Conservation (phyloP, 768 basidiomycete species). For the Hericium rajendrae region DNA sequence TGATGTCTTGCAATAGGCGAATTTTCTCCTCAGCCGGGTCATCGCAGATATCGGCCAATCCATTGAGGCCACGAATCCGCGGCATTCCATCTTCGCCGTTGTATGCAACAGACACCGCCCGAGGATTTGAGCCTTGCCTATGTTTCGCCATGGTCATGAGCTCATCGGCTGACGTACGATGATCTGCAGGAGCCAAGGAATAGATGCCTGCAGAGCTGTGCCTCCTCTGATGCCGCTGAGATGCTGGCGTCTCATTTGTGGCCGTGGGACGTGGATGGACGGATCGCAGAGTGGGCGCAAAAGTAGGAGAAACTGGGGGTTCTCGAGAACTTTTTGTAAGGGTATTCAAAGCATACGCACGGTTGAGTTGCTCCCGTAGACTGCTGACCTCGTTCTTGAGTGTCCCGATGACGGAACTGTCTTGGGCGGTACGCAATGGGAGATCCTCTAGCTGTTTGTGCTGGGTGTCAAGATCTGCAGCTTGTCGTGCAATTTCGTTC, state of each 20-base stretch:
- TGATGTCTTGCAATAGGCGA: conserved; percentile 81
- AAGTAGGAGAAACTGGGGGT: conserved; percentile 78
- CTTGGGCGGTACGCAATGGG: conserved; percentile 65
- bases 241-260: conserved; percentile 20
- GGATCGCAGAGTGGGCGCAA: conserved; percentile 66
- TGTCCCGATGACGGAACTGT: conserved; percentile 76
- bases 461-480: conserved; percentile 66
- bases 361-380: conserved; percentile 91
- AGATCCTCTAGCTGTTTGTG: conserved; percentile 59
- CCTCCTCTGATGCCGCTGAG: conserved; percentile 64
- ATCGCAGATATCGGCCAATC: conserved; percentile 70
- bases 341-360: conserved; percentile 86
- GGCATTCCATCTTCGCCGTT: conserved; percentile 71
- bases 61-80: conserved; percentile 51
- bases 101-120: conserved; percentile 84
- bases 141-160: conserved; percentile 66
- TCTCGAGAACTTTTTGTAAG: conserved; percentile 66
- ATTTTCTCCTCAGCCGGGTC: conserved; percentile 95
- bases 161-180: conserved; percentile 71
- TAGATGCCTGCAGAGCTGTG: conserved; percentile 84
- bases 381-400: conserved; percentile 89
- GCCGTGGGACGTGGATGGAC: conserved; percentile 35
- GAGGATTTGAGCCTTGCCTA: conserved; percentile 60
- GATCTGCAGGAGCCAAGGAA: conserved; percentile 45
- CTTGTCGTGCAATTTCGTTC: conserved; percentile 64